phyloP scores from a whole-genome alignment of 2,329 filamentous ascomycete genomes.

The Nemania sp. region DNA sequence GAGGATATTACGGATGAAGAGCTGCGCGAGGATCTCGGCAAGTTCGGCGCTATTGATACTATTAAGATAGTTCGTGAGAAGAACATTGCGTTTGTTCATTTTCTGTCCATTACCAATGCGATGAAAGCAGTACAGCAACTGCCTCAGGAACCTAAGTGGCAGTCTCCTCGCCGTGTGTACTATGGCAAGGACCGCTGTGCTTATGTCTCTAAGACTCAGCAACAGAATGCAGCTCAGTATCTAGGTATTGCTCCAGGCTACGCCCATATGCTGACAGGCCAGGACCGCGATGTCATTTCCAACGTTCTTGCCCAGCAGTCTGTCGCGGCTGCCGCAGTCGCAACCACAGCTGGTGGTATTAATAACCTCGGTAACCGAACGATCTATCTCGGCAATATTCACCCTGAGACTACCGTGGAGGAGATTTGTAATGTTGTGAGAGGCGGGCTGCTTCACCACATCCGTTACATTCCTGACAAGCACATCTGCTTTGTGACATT shows the following conservation, averaged over 20 bases:
- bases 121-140: slow-evolving; percentile 98
- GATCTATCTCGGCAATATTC: slow-evolving; percentile 98
- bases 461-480: slow-evolving; percentile 99
- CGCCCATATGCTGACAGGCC: slow-evolving; percentile 94
- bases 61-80: slow-evolving; percentile 98
- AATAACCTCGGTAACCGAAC: slow-evolving; percentile 98
- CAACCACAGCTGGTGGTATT: slow-evolving; percentile 94
- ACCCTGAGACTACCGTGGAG: slow-evolving; percentile 98
- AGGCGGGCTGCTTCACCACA: slow-evolving; percentile 94
- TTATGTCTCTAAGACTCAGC: slow-evolving; percentile 99
- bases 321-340: slow-evolving; percentile 94
- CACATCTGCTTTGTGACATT: slow-evolving; percentile 99
- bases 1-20: slow-evolving; percentile 94
- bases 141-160: slow-evolving; percentile 97
- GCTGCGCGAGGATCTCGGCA: slow-evolving; percentile 91
- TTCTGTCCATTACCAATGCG: slow-evolving; percentile 93
- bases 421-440: slow-evolving; percentile 99
- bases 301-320: slow-evolving; percentile 97
- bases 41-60: slow-evolving; percentile 96
- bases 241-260: slow-evolving; percentile 97
- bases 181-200: slow-evolving; percentile 99
- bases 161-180: slow-evolving; percentile 93
- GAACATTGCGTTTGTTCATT: slow-evolving; percentile 97
- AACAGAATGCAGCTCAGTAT: slow-evolving; percentile 98
- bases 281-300: slow-evolving; percentile 95